phyloP scores from a whole-genome alignment of 805 yeast species.

The Yarrowia sp. region DNA sequence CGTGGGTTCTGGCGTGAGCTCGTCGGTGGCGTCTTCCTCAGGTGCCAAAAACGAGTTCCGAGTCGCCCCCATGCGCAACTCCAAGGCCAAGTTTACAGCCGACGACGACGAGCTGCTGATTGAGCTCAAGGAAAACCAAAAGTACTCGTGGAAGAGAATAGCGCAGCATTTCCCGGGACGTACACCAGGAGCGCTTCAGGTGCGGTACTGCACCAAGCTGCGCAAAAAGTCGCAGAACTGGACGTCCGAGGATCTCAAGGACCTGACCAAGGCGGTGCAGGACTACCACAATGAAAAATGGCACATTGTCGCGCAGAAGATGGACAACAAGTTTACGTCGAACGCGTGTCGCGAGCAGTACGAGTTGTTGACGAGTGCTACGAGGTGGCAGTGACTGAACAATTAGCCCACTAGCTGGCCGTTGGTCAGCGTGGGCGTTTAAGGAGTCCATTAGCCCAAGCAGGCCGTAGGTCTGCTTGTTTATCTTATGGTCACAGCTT shows the following conservation, averaged over 20 bases:
- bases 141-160: constrained; percentile 79
- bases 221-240: constrained; percentile 29
- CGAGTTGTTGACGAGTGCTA: constrained; percentile 21
- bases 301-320: constrained; percentile 29
- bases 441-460: too few species aligned
- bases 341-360: constrained; percentile 29
- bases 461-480: too few species aligned
- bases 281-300: constrained; percentile 33
- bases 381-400: constrained; percentile 18
- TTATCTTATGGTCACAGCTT: too few species aligned
- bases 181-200: constrained; percentile 81
- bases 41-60: neutral
- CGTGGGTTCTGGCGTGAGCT: too few species aligned
- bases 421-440: too few species aligned
- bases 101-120: constrained; percentile 35
- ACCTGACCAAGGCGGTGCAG: constrained; percentile 28
- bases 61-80: constrained; percentile 3
- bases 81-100: constrained; percentile 33
- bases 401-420: too few species aligned
- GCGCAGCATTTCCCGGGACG: constrained; percentile 68
- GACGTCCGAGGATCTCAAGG: constrained; percentile 29
- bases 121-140: constrained; percentile 62
- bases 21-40: neutral
- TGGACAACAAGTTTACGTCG: constrained; percentile 30
- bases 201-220: constrained; percentile 39